Conservation (phyloP, 371 early-diverging fungal genomes). For the Dinochytrium kinnereticum region DNA sequence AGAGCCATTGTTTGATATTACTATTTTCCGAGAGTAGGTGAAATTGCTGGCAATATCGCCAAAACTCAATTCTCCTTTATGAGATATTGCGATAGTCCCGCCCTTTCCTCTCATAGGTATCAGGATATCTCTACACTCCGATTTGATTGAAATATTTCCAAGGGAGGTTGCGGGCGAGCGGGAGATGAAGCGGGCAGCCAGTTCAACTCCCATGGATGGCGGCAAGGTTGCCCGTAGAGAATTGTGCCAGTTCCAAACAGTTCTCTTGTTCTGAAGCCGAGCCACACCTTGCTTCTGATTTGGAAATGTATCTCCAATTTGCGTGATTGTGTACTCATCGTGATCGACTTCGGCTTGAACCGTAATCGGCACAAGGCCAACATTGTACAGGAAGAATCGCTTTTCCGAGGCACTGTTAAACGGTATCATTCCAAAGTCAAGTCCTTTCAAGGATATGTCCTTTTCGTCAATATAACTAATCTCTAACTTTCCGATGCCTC, state of each 20-base stretch:
- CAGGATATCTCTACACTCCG: slow-evolving; percentile 47
- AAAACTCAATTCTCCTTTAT: slow-evolving; percentile 59
- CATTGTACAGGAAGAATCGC: slow-evolving; percentile 53
- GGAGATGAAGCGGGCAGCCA: slow-evolving; percentile 50
- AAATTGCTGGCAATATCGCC: slow-evolving; percentile 62
- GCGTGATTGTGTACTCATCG: slow-evolving; percentile 52
- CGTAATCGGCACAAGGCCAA: slow-evolving; percentile 56
- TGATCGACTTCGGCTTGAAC: slow-evolving; percentile 48
- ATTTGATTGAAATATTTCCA: slow-evolving; percentile 50
- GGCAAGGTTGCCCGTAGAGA: slow-evolving; percentile 32
- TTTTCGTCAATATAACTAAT: slow-evolving; percentile 49
- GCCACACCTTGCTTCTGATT: slow-evolving; percentile 12
- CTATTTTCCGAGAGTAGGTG: slow-evolving; percentile 54
- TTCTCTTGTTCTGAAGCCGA: slow-evolving; percentile 35
- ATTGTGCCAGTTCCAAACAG: slow-evolving; percentile 49
- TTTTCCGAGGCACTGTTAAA: slow-evolving; percentile 57
- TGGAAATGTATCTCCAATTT: slow-evolving; percentile 51
- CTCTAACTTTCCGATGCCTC: slow-evolving; percentile 59
- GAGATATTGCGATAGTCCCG: slow-evolving; percentile 57
- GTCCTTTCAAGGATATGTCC: slow-evolving; percentile 41
- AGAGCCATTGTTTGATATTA: slow-evolving; percentile 59
- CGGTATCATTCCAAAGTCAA: slow-evolving; percentile 67
- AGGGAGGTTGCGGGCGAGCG: slow-evolving; percentile 46
- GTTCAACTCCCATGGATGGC: slow-evolving; percentile 48
- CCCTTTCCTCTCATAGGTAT: slow-evolving; percentile 60